Evolutionary conservation across 2,329 filamentous ascomycete species (phyloP).

Genomic region (Nannizziopsis barbatae): DNA sequence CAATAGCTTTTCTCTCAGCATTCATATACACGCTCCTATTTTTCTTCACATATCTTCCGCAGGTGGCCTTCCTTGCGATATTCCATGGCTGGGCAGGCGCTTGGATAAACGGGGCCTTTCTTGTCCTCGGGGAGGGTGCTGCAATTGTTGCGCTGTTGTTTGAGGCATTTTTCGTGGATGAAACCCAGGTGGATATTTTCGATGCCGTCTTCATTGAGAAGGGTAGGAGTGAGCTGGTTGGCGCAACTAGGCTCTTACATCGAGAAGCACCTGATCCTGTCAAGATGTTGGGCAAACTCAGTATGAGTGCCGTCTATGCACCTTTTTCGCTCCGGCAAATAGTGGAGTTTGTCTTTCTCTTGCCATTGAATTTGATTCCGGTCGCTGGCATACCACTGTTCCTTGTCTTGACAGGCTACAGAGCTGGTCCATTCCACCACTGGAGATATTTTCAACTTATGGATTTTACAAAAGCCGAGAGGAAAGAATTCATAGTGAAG

Average conservation of each 20-base stretch:
- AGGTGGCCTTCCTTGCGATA: slow-evolving; percentile 76
- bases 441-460: slow-evolving; percentile 80
- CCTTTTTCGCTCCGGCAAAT: slow-evolving; percentile 91
- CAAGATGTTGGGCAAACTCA: slow-evolving; percentile 72
- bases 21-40: slow-evolving; percentile 81
- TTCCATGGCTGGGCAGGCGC: slow-evolving; percentile 72
- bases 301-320: slow-evolving; percentile 62
- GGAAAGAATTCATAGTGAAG: slow-evolving; percentile 55
- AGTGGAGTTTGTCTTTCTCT: slow-evolving; percentile 63
- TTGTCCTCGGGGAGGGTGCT: slow-evolving; percentile 61
- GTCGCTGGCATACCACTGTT: slow-evolving; percentile 75
- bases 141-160: slow-evolving; percentile 56
- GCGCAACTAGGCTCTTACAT: slow-evolving; percentile 54
- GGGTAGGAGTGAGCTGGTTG: slow-evolving; percentile 53
- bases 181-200: slow-evolving; percentile 68
- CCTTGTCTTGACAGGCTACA: slow-evolving; percentile 73
- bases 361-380: slow-evolving; percentile 80
- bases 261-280: slow-evolving; percentile 60
- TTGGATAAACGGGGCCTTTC: slow-evolving; percentile 78
- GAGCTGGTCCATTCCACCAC: slow-evolving; percentile 78
- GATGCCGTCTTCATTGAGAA: slow-evolving; percentile 68
- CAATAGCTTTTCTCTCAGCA: slow-evolving; percentile 67
- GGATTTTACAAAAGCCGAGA: slow-evolving; percentile 61
- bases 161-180: slow-evolving; percentile 71
- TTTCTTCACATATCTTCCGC: slow-evolving; percentile 74